Evolutionary conservation across 805 yeast species (phyloP), one percentile per base, ranked within the genome.

Genomic region (Kuraishia floccosa): DNA sequence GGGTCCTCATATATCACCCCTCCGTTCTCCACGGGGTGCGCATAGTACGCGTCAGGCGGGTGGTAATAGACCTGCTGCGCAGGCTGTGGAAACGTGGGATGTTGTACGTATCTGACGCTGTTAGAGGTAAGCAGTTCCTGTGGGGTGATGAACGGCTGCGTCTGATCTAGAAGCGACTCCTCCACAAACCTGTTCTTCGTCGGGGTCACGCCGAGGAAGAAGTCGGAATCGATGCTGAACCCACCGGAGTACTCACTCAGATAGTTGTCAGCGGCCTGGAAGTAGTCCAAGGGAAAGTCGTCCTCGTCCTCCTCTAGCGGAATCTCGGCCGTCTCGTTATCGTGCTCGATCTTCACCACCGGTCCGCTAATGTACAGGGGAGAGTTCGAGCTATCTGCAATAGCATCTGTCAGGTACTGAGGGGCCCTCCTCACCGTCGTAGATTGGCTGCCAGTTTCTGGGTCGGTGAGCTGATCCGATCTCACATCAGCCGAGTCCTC

Each of bases 231-330:
- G 12, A 27, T 6, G 4, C 15, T 24, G 17, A 27, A 15, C 9
- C 15, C 30, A 9, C 20, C 13, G 13, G 13, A 16, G 17, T 21
- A 24, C 19, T 27, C 30, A 27, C 20, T 16, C 20, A 27, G 15
- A 4, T 16, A 16, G 23, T 27, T 17, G 17, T 26, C 34, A 4
- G 30, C 26, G 17, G 20, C 20, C 21, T 31, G 26, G 34, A 78
- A 65, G 46, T 75, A 77, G 41, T 78, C 86, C 33, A 79, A 50
- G 3, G 87, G 86, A 54, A 78, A 78, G 44, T 77, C 86, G 37
- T 76, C 79, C 30, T 71, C 76, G 19, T 63, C 61, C 9, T 19
- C 22, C 22, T 19, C 22, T 19, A 7, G 22, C 22, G 22, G 10
- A 7, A 10, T 10, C 9, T 19, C 22, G 7, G 17, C 28, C 7